Evolutionary conservation across 441 rosid species (phyloP), one percentile per base, ranked within the genome.

Genomic region (Erodium moschatum): DNA sequence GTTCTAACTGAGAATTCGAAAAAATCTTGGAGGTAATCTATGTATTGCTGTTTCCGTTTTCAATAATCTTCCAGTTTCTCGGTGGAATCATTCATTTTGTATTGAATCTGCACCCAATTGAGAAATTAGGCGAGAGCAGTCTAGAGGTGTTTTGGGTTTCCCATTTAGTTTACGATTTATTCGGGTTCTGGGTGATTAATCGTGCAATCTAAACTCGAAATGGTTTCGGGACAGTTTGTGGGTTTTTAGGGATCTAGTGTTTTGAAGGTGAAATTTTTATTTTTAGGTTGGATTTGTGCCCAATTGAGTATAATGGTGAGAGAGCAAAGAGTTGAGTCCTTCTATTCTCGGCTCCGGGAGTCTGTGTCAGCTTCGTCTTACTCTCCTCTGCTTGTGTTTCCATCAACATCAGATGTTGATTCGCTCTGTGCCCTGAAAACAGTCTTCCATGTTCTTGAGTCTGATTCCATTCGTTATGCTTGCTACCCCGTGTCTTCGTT

Each of bases 401-500:
- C 98, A 8, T 91, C 97, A 0, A 84, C 96, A 3, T 93, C 95
- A 1, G 97, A 91, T 70, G 98, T 81, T 12, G 97, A 93, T 63
- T 93, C 96, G 2, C 80, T 93, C 0, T 91, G 95, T 68, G 84
- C 98, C 15, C 90, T 93, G 65, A 91, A 89, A 81, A 82, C 88
- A 50, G 82, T 89, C 35, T 86, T 87, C 68, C 95, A 88, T 69
- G 74, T 93, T 52, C 93, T 91, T 0, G 96, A 88, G 75, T 91
- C 95, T 0, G 98, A 93, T 85, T 91, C 98, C 0, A 78, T 93
- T 33, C 86, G 86, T 67, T 93, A 91, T 68, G 89, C 98, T 2
- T 93, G 97, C 74, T 93, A 85, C 64, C 98, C 97, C 0, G 97
- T 93, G 27, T 91, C 97, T 1, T 91, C 96, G 11, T 93, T 93